phyloP scores from a whole-genome alignment of 2,329 filamentous ascomycete genomes.

The Aspergillus aculeatus region DNA sequence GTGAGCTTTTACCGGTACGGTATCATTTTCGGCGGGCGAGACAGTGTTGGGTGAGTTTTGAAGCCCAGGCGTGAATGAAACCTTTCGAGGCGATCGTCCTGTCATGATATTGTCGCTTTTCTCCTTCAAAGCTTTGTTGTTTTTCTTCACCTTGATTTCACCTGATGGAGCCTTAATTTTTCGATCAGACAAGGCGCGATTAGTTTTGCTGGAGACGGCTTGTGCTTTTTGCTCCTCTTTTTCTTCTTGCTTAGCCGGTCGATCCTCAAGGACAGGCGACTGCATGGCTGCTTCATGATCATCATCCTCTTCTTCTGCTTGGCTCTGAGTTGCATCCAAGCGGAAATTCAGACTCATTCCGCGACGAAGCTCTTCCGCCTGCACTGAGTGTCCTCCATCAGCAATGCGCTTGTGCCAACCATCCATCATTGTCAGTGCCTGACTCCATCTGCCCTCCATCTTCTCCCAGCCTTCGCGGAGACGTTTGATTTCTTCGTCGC shows the following conservation, averaged over 20 bases:
- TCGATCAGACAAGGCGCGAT: not conserved
- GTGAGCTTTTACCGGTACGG: slow-evolving; percentile 34
- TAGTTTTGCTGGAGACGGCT: not conserved
- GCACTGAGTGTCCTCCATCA: slow-evolving; percentile 42
- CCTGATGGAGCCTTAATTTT: slow-evolving; percentile 1
- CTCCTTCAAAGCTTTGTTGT: slow-evolving; percentile 35
- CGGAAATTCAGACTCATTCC: slow-evolving; percentile 45
- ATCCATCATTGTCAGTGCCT: slow-evolving; percentile 87
- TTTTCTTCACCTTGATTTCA: slow-evolving; percentile 16
- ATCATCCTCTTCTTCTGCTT: slow-evolving; percentile 20
- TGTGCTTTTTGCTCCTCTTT: slow-evolving; percentile 10
- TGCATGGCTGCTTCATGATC: slow-evolving; percentile 24
- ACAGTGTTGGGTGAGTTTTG: slow-evolving; percentile 29
- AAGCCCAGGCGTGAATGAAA: slow-evolving; percentile 37
- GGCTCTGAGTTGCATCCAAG: slow-evolving; percentile 24
- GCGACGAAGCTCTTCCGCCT: slow-evolving; percentile 43
- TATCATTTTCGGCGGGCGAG: slow-evolving; percentile 34
- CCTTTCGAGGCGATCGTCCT: slow-evolving; percentile 34
- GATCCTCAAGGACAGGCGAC: slow-evolving; percentile 34
- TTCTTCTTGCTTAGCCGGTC: slow-evolving; percentile 30
- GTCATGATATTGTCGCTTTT: slow-evolving; percentile 38
- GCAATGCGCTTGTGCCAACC: slow-evolving; percentile 81
- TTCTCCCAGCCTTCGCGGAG: slow-evolving; percentile 85
- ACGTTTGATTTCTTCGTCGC: slow-evolving; percentile 84
- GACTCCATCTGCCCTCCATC: slow-evolving; percentile 88